Percentiles rank a stretch among this genome's conserved stretches.
Conservation (phyloP, 441 rosid species). For the Brassica hybrid region DNA sequence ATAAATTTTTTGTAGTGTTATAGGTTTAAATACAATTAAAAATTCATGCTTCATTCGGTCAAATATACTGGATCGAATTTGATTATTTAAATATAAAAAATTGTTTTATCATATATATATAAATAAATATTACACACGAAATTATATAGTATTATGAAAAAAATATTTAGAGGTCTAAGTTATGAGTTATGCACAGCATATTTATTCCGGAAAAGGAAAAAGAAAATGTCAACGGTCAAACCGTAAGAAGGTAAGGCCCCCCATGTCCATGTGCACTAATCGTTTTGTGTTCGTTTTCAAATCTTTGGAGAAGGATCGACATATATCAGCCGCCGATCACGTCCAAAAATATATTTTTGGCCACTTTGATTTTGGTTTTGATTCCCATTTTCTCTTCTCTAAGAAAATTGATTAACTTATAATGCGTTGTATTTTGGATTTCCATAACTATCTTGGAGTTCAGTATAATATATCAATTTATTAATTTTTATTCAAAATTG, state of each 20-base stretch:
- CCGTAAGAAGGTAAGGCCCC: not conserved
- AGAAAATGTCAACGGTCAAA: too few species aligned
- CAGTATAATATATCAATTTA: not conserved
- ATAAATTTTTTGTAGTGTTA: too few species aligned
- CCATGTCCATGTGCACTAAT: constrained; percentile 13
- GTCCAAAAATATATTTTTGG: constrained; percentile 27
- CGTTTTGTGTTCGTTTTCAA: not conserved
- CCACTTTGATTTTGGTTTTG: not conserved
- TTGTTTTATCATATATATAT: too few species aligned
- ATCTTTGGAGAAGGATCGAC: not conserved
- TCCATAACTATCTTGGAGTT: not conserved
- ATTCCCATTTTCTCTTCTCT: not conserved
- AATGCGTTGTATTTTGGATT: not conserved
- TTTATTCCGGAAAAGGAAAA: not conserved
- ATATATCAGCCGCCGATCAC: constrained; percentile 28
- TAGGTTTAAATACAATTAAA: too few species aligned
- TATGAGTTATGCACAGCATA: not conserved
- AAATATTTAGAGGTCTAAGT: too few species aligned
- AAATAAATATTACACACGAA: too few species aligned
- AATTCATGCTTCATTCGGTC: too few species aligned
- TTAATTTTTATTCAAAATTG: not conserved
- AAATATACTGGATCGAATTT: too few species aligned
- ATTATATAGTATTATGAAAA: too few species aligned
- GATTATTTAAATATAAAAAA: too few species aligned
- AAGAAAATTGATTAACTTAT: not conserved